Conservation (phyloP, 2,329 filamentous ascomycete genomes). For the Aspergillus tubingensis region DNA sequence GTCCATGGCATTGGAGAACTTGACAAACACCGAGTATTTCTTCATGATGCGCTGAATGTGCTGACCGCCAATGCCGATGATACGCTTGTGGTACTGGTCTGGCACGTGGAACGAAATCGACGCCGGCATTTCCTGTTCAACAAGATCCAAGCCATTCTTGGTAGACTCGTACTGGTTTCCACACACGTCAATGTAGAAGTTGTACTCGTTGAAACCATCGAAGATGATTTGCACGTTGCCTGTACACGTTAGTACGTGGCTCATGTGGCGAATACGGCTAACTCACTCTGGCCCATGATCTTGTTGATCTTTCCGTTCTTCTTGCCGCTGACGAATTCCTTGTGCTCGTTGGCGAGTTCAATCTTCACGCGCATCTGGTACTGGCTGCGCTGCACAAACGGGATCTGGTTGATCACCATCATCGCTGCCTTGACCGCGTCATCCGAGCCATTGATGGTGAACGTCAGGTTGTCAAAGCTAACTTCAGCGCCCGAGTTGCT, state of each 20-base stretch:
- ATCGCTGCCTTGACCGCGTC: slow-evolving; percentile 96
- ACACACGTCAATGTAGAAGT: slow-evolving; percentile 98
- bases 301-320: slow-evolving; percentile 99
- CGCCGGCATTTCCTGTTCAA: slow-evolving; percentile 98
- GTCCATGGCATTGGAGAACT: slow-evolving; percentile 99
- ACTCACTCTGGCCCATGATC: slow-evolving; percentile 94
- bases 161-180: slow-evolving; percentile 90
- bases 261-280: slow-evolving; percentile 22
- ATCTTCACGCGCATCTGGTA: slow-evolving; percentile 98
- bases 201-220: slow-evolving; percentile 98
- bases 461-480: slow-evolving; percentile 90
- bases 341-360: slow-evolving; percentile 97
- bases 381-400: slow-evolving; percentile 80
- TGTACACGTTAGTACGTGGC: slow-evolving; percentile 30
- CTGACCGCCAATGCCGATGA: slow-evolving; percentile 96
- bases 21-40: slow-evolving; percentile 99
- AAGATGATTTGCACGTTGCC: slow-evolving; percentile 98
- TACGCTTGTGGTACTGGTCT: slow-evolving; percentile 98
- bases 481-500: slow-evolving; percentile 95
- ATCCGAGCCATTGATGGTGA: slow-evolving; percentile 92
- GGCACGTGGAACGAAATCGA: slow-evolving; percentile 99
- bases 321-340: slow-evolving; percentile 98
- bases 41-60: slow-evolving; percentile 99
- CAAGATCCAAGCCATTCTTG: slow-evolving; percentile 86
- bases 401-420: slow-evolving; percentile 87